These are phyloP conservation scores for Exserohilum rostratum DNA, from an alignment of 2,329 filamentous ascomycete genomes.

Conservation along the genomic window DNA sequence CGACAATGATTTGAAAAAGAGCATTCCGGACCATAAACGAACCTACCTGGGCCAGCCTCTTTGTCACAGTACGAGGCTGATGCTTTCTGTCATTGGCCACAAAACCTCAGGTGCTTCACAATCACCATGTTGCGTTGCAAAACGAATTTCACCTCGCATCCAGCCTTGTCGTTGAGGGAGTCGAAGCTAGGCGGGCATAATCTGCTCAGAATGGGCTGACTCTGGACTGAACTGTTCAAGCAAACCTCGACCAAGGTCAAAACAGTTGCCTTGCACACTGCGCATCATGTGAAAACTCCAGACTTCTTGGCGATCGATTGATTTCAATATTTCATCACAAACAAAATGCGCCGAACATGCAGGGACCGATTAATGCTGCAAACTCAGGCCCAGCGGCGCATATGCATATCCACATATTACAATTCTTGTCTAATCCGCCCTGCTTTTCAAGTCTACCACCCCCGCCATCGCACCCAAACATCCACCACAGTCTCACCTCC, in stretches of 20 bases:
- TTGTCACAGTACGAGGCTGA: slow-evolving; percentile 5
- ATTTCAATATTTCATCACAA: not conserved
- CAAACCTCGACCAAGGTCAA: slow-evolving; percentile 39
- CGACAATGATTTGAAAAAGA: slow-evolving; percentile 45
- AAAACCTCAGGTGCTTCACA: not conserved
- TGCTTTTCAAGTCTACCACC: slow-evolving; percentile 60
- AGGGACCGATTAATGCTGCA: not conserved
- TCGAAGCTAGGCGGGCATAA: not conserved
- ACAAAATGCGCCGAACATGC: not conserved
- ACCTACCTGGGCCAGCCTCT: no score
- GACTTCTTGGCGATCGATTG: slow-evolving; percentile 12
- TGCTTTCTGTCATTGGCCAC: not conserved
- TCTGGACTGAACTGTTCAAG: slow-evolving; percentile 27
- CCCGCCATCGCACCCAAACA: slow-evolving; percentile 74
- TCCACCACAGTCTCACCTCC: slow-evolving; percentile 67
- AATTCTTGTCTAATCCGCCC: not conserved
- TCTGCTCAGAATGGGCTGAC: no score
- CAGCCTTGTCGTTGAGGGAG: slow-evolving; percentile 20
- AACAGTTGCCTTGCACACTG: slow-evolving; percentile 27
- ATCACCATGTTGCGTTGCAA: not conserved
- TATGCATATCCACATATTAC: not conserved
- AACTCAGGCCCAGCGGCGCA: not conserved
- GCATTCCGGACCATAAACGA: slow-evolving; percentile 42
- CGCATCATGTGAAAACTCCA: slow-evolving; percentile 33
- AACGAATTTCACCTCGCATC: slow-evolving; percentile 40